phyloP scores from a whole-genome alignment of 2,329 filamentous ascomycete genomes.

The Curvularia eragrostidis region DNA sequence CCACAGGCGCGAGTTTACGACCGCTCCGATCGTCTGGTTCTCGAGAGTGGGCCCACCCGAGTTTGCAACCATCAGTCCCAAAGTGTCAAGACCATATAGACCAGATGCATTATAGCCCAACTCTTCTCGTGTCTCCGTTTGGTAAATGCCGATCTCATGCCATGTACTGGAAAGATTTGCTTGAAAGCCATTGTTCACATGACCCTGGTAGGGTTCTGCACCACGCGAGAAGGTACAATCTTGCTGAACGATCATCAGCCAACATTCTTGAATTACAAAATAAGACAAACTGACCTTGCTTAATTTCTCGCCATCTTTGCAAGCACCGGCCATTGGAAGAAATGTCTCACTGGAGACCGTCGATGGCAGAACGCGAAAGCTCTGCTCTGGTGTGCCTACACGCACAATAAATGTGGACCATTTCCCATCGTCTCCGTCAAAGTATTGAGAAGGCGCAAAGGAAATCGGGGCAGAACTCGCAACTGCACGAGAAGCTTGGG shows the following conservation, averaged over 20 bases:
- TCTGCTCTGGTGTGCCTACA: constrained; percentile 38
- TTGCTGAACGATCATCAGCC: background rate
- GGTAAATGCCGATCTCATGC: constrained; percentile 28
- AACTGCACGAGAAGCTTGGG: background rate
- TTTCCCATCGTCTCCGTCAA: constrained; percentile 20
- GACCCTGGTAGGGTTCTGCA: constrained; percentile 20
- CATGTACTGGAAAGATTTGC: constrained; percentile 20
- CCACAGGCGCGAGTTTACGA: constrained; percentile 23
- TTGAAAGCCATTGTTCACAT: constrained; percentile 19
- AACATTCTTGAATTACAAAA: background rate
- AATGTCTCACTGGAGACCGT: constrained; percentile 16
- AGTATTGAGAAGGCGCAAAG: background rate
- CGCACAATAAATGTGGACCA: constrained; percentile 41
- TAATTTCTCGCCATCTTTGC: constrained; percentile 12
- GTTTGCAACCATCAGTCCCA: constrained; percentile 39
- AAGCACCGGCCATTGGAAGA: constrained; percentile 17
- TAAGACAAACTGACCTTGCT: background rate
- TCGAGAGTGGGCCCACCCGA: constrained; percentile 23
- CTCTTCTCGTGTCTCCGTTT: constrained; percentile 14
- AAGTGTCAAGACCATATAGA: constrained; percentile 26
- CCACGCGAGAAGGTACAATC: constrained; percentile 14
- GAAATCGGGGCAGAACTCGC: background rate
- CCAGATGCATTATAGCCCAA: constrained; percentile 24
- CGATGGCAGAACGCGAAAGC: constrained; percentile 38
- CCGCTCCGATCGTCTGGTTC: constrained; percentile 20